Conservation (phyloP, 148 eudicot species). For the Fagopyrum homotropicum region DNA sequence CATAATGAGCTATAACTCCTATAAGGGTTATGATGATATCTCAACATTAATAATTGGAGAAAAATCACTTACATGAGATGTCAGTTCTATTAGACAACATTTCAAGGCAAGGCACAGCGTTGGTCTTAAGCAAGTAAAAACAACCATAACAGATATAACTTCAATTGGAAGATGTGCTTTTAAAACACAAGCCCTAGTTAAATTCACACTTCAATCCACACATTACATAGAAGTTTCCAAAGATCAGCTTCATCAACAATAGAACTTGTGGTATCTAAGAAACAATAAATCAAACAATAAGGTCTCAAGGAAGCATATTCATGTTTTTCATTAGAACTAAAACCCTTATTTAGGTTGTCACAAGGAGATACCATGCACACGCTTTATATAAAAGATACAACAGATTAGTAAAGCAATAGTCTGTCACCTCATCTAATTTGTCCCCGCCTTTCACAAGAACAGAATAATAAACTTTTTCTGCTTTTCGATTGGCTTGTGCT, state of each 20-base stretch:
- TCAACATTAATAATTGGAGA: not conserved
- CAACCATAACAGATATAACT: not conserved
- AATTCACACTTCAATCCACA: not conserved
- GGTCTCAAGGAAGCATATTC: not conserved
- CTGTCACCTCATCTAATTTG: conserved; percentile 77
- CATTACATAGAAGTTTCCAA: not conserved
- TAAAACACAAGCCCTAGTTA: not conserved
- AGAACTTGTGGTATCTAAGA: not conserved
- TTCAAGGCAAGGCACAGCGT: not conserved
- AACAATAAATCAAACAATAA: not conserved
- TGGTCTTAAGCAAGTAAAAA: not conserved
- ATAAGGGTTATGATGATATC: not conserved
- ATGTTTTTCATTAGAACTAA: not conserved
- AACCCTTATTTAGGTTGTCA: not conserved
- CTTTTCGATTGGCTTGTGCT: conserved; percentile 28
- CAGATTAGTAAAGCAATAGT: not conserved
- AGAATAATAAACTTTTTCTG: conserved; percentile 81
- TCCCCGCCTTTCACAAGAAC: conserved; percentile 96
- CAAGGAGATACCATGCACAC: not conserved
- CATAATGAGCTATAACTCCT: not conserved
- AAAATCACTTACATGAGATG: not conserved
- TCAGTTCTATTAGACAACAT: not conserved
- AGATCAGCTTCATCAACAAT: not conserved
- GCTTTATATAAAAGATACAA: not conserved
- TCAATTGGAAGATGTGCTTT: not conserved